phyloP scores from a whole-genome alignment of 306 rosid genomes.

The Fragaria vesca region DNA sequence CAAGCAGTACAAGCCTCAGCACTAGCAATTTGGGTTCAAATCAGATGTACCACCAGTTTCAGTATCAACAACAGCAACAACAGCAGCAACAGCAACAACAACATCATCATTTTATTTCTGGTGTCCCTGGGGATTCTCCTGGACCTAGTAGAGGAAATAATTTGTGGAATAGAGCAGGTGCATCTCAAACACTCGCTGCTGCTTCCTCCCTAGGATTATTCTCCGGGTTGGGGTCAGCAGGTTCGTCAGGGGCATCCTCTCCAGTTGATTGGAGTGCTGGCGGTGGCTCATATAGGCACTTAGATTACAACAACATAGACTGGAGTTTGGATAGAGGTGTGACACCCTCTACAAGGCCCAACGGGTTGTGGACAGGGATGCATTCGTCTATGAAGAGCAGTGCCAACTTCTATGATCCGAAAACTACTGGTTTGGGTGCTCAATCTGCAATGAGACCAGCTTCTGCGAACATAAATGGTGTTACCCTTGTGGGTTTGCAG shows the following conservation, averaged over 20 bases:
- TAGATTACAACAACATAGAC: conserved; percentile 78
- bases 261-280: conserved; percentile 90
- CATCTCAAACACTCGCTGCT: conserved; percentile 68
- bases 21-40: conserved; percentile 51
- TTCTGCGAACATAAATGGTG: conserved; percentile 55
- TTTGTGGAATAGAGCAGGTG: conserved; percentile 60
- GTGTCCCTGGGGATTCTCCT: conserved; percentile 57
- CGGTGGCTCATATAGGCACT: conserved; percentile 56
- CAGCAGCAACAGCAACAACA: conserved; percentile 58
- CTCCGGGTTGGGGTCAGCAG: conserved; percentile 74
- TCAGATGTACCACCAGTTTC: conserved; percentile 81
- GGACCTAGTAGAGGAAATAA: conserved; percentile 54
- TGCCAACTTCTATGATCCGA: conserved; percentile 51
- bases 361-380: conserved; percentile 64
- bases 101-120: conserved; percentile 38
- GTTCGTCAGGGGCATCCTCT: conserved; percentile 74
- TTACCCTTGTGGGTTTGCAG: conserved; percentile 58
- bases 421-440: conserved; percentile 51
- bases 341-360: conserved; percentile 47
- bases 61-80: conserved; percentile 64
- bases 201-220: conserved; percentile 95
- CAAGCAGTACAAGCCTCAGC: conserved; percentile 52
- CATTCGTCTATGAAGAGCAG: conserved; percentile 56
- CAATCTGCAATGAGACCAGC: conserved; percentile 55
- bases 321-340: conserved; percentile 81